phyloP scores from a whole-genome alignment of 208 protist genomes.

The Leishmania martiniquensis region DNA sequence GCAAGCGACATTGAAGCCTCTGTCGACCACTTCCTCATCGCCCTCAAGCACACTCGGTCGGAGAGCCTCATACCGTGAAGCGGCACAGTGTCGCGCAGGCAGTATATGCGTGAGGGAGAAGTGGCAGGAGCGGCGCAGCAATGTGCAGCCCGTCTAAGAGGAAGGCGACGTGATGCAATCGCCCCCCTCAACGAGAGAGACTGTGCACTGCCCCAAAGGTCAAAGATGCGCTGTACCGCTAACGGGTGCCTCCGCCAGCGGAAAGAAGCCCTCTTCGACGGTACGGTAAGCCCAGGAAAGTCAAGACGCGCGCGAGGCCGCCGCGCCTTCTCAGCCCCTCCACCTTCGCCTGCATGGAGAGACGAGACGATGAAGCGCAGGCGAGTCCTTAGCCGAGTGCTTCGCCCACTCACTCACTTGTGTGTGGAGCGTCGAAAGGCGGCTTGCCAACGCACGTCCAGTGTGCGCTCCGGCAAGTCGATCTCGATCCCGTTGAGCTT shows the following conservation, averaged over 20 bases:
- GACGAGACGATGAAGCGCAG: not conserved
- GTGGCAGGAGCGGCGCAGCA: not conserved
- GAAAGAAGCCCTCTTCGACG: not conserved
- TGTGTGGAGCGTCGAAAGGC: slow-evolving; percentile 15
- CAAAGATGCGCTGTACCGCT: not conserved
- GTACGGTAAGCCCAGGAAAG: not conserved
- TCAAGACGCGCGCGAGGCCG: not conserved
- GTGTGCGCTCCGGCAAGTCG: slow-evolving; percentile 21
- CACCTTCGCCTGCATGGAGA: not conserved
- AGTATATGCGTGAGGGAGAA: not conserved
- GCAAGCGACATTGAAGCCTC: not conserved
- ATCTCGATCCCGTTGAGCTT: slow-evolving; percentile 45
- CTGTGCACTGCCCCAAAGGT: not conserved
- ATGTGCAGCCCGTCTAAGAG: not conserved
- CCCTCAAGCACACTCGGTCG: no score
- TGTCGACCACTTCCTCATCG: not conserved
- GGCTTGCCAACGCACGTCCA: slow-evolving; percentile 27
- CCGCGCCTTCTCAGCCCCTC: not conserved
- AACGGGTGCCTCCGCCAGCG: not conserved
- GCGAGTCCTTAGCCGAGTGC: no score
- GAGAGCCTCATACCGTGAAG: not conserved
- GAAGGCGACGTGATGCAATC: not conserved
- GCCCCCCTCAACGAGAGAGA: not conserved
- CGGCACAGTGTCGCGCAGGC: not conserved
- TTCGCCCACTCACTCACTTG: slow-evolving; percentile 1